Evolutionary conservation across 2,329 filamentous ascomycete genomes (phyloP).

Genomic region (Fusarium nodosum): DNA sequence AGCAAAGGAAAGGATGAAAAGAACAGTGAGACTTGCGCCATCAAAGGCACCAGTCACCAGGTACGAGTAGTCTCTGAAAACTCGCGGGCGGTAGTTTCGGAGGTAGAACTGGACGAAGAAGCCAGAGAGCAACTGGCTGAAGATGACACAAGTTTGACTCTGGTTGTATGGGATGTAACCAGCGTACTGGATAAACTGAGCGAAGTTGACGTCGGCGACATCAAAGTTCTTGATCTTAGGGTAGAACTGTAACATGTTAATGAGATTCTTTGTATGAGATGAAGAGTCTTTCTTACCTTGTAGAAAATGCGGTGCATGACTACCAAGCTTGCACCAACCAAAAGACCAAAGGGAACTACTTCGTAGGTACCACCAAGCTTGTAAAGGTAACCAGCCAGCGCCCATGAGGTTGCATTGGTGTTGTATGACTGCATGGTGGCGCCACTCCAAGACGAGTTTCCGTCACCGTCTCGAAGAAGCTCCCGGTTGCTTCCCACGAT

Average conservation of each 20-base stretch:
- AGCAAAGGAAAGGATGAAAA: conserved; percentile 69
- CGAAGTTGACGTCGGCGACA: conserved; percentile 62
- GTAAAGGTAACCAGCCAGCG: conserved; percentile 68
- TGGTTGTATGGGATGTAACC: conserved; percentile 68
- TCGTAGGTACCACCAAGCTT: conserved; percentile 58
- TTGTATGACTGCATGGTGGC: conserved; percentile 64
- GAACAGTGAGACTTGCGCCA: conserved; percentile 61
- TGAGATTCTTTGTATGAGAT: background rate
- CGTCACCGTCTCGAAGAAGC: conserved; percentile 60
- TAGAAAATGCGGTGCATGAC: conserved; percentile 60
- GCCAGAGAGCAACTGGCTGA: conserved; percentile 60
- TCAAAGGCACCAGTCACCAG: conserved; percentile 67
- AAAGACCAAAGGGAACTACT: conserved; percentile 65
- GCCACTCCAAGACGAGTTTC: conserved; percentile 67
- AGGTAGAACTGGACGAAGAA: conserved; percentile 67
- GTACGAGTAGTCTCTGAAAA: conserved; percentile 69
- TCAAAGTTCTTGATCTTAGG: conserved; percentile 61
- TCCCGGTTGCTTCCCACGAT: conserved; percentile 65
- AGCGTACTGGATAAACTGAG: conserved; percentile 67
- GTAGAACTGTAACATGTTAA: conserved; percentile 55
- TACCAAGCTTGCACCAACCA: conserved; percentile 62
- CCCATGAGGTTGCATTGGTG: conserved; percentile 63
- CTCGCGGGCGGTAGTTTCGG: conserved; percentile 64
- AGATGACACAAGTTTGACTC: conserved; percentile 68
- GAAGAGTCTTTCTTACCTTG: conserved; percentile 53